Percentiles rank a stretch among this genome's conserved stretches.
phyloP scores from a whole-genome alignment of 805 yeast genomes.

The Pichia phayaonensis region DNA sequence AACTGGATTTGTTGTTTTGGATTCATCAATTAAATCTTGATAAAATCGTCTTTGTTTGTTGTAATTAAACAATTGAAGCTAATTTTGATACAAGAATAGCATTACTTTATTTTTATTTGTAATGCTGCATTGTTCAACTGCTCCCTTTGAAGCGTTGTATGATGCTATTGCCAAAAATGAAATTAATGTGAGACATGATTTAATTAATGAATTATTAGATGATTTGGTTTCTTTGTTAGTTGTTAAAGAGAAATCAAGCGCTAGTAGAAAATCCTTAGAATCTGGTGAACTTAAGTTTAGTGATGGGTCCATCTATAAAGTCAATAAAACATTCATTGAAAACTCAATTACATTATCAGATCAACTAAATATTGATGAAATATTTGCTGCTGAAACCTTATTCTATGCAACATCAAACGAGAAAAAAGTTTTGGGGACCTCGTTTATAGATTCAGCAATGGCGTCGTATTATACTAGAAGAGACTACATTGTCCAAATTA shows the following conservation, averaged over 20 bases:
- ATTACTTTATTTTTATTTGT: background rate
- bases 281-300: slow-evolving; percentile 40
- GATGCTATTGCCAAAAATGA: slow-evolving; percentile 33
- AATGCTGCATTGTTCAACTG: slow-evolving; percentile 31
- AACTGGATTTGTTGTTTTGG: background rate
- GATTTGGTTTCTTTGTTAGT: slow-evolving; percentile 39
- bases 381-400: slow-evolving; percentile 64
- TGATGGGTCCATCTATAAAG: slow-evolving; percentile 49
- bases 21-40: background rate
- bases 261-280: slow-evolving; percentile 41
- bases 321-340: slow-evolving; percentile 60
- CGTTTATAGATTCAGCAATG: slow-evolving; percentile 53
- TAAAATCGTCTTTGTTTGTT: background rate
- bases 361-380: slow-evolving; percentile 68
- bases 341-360: slow-evolving; percentile 52
- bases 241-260: slow-evolving; percentile 36
- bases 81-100: background rate
- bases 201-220: slow-evolving; percentile 26
- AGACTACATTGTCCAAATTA: slow-evolving; percentile 64
- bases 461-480: slow-evolving; percentile 62
- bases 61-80: background rate
- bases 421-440: slow-evolving; percentile 35
- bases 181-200: slow-evolving; percentile 11
- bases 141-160: slow-evolving; percentile 38
- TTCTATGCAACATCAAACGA: slow-evolving; percentile 35